These are phyloP conservation scores for Naganishia vaughanmartiniae DNA, from an alignment of 768 basidiomycete genomes.

Conservation along the genomic window DNA sequence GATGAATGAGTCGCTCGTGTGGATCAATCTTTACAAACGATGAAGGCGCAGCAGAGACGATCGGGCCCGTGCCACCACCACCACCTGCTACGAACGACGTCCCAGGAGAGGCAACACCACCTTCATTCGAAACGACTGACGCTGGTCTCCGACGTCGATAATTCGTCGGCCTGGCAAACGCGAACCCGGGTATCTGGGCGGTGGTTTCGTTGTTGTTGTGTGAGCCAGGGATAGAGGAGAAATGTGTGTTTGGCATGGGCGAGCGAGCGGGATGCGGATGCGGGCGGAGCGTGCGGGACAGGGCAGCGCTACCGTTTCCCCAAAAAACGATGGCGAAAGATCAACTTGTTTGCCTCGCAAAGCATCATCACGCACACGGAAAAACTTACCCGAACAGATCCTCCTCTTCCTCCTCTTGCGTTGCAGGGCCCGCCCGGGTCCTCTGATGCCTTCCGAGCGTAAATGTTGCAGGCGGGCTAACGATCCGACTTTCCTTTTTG, in stretches of 20 bases:
- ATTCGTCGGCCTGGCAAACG: slow-evolving; percentile 33
- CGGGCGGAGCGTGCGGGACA: not conserved
- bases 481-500: slow-evolving; percentile 17
- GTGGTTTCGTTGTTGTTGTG: not conserved
- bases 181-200: not conserved
- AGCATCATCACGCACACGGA: not conserved
- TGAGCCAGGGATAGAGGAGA: not conserved
- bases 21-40: slow-evolving; percentile 19
- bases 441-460: not conserved
- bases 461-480: not conserved
- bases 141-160: slow-evolving; percentile 30
- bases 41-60: not conserved
- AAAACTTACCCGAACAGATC: not conserved
- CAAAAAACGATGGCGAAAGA: not conserved
- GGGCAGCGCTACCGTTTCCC: not conserved
- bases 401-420: not conserved
- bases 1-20: slow-evolving; percentile 8
- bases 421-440: not conserved
- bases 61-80: not conserved
- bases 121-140: slow-evolving; percentile 8
- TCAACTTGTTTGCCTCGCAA: too few relatives aligned
- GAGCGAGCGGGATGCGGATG: not conserved
- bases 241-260: not conserved
- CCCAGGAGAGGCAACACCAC: slow-evolving; percentile 1
- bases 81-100: not conserved